These are phyloP conservation scores for Calonectria fujianensis DNA, from an alignment of 2,329 filamentous ascomycete genomes.

Conservation along the genomic window DNA sequence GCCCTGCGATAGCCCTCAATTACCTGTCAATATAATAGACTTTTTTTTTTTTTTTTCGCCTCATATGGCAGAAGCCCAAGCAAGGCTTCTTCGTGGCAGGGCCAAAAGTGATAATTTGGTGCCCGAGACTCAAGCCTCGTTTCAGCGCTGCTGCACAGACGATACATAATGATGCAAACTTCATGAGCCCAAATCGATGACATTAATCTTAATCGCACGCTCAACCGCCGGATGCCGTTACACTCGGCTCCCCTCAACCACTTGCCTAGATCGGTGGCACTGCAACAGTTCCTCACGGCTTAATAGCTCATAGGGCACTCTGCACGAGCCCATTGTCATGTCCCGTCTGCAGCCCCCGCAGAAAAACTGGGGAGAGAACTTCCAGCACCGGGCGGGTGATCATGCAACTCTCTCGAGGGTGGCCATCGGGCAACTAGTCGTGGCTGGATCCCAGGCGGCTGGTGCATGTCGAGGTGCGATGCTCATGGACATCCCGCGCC, in stretches of 20 bases:
- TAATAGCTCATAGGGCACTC: slow-evolving; percentile 38
- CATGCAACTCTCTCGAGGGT: slow-evolving; percentile 25
- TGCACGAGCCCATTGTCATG: slow-evolving; percentile 42
- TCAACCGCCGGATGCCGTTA: slow-evolving; percentile 9
- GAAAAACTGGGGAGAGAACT: slow-evolving; percentile 10
- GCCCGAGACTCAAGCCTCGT: slow-evolving; percentile 4
- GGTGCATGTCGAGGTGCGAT: slow-evolving; percentile 44
- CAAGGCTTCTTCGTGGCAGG: background rate
- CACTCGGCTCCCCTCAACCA: slow-evolving; percentile 31
- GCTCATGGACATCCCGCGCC: slow-evolving; percentile 47
- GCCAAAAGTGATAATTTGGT: background rate
- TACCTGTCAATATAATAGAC: slow-evolving; percentile 22
- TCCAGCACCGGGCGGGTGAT: slow-evolving; percentile 18
- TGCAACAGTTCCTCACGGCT: slow-evolving; percentile 45
- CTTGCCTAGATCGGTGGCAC: slow-evolving; percentile 37
- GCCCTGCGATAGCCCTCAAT: slow-evolving; percentile 26
- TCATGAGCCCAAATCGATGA: background rate
- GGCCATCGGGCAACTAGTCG: slow-evolving; percentile 41
- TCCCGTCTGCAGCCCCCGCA: slow-evolving; percentile 38
- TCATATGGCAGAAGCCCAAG: slow-evolving; percentile 11
- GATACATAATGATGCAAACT: slow-evolving; percentile 5
- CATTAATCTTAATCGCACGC: slow-evolving; percentile 20
- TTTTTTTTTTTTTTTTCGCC: slow-evolving; percentile 24
- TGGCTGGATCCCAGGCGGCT: slow-evolving; percentile 39
- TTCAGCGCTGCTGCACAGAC: background rate